Evolutionary conservation across 2,329 filamentous ascomycete genomes (phyloP).

Genomic region (Cryphonectria parasitica): DNA sequence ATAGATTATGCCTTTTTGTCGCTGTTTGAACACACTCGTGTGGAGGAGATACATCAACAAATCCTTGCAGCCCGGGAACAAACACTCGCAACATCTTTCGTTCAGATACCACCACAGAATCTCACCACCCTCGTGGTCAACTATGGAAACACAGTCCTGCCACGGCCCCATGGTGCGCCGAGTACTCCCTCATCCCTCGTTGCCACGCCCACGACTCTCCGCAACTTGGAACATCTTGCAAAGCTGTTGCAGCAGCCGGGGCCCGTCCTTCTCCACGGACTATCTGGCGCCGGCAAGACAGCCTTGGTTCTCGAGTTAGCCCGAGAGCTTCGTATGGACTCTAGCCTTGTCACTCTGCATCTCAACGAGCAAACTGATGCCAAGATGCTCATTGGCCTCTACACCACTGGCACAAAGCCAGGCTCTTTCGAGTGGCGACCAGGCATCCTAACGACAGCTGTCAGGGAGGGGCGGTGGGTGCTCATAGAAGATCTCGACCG

Average conservation of each 20-base stretch:
- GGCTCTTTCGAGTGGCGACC: constrained; percentile 92
- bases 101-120: constrained; percentile 37
- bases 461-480: constrained; percentile 93
- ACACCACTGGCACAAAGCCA: constrained; percentile 84
- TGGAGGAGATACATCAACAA: constrained; percentile 49
- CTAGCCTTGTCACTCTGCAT: constrained; percentile 89
- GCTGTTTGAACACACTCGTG: constrained; percentile 60
- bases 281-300: constrained; percentile 90
- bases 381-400: constrained; percentile 92
- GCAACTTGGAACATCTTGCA: constrained; percentile 74
- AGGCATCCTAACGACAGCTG: constrained; percentile 90
- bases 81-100: background rate
- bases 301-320: constrained; percentile 82
- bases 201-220: constrained; percentile 71
- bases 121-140: constrained; percentile 66
- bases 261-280: constrained; percentile 80
- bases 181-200: constrained; percentile 59
- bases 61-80: constrained; percentile 18
- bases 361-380: constrained; percentile 98
- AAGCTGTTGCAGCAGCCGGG: constrained; percentile 66
- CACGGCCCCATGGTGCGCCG: constrained; percentile 58
- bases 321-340: constrained; percentile 75
- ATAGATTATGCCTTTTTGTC: constrained; percentile 80
- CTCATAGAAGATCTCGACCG: constrained; percentile 96
- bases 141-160: constrained; percentile 70